Base-by-base conservation (phyloP, 1,284 basidiomycete species). In the Lignosus rhinocerotis region DNA sequence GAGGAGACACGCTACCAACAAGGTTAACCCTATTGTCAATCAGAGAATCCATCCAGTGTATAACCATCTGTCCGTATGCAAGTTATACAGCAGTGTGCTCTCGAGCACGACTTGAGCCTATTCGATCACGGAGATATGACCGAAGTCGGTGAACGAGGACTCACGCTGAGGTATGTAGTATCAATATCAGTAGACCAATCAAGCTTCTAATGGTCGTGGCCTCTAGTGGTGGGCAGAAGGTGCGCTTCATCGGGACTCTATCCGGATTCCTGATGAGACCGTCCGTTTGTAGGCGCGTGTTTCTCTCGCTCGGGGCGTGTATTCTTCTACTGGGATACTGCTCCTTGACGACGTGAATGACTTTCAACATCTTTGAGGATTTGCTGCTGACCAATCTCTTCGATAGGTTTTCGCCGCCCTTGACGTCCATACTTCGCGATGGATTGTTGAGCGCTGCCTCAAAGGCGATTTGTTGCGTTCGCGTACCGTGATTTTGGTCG, bases 361-460 rank as follows among this genome's bases (percentile, higher is more conserved):
- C 36, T 6, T 11, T 6, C 11, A 10, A 3, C 31, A 69, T 74
- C 25, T 25, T 25, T 4, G 25, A 25, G 25, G 25, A 25, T 25
- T 25, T 4, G 25, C 25, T 2, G 25, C 4, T 25, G 25, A 25
- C 4, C 4, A 25, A 25, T 25, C 25, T 25, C 25, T 14, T 6
- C 12, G 32, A 5, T 45, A 73, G 69, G 72, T 85, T 3, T 69
- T 84, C 12, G 82, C 82, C 4, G 82, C 82, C 4, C 72, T 85
- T 0, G 81, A 83, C 66, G 80, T 85, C 7, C 81, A 88, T 61
- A 93, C 90, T 0, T 80, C 88, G 0, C 83, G 83, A 57, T 91
- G 83, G 82, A 86, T 93, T 57, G 82, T 92, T 14, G 84, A 91
- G 25, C 81, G 90, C 51, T 87, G 89, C 63, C 84, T 93, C 72